Percentiles rank a stretch among this genome's conserved stretches.
Conservation (phyloP, 192 early-diverging fungal genomes). For the Dispira simplex region DNA sequence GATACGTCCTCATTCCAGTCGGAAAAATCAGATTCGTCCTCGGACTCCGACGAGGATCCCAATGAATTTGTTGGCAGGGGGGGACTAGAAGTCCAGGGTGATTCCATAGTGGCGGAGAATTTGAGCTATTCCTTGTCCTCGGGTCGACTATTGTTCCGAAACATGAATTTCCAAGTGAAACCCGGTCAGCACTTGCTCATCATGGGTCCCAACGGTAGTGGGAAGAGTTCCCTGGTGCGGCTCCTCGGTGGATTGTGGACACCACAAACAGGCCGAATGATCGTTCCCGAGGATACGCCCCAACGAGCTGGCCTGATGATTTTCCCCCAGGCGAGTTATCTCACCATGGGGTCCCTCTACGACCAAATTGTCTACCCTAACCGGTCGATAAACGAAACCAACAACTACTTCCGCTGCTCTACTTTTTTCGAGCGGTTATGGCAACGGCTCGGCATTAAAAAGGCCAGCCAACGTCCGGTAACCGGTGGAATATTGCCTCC, state of each 20-base stretch:
- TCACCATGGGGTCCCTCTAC: constrained; percentile 39
- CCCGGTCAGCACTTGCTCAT: constrained; percentile 44
- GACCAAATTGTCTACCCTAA: constrained; percentile 48
- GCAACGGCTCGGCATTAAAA: neutral
- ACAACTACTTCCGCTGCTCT: neutral
- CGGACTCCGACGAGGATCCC: constrained; percentile 7
- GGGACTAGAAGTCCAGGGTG: neutral
- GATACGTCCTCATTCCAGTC: neutral
- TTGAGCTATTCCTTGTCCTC: constrained; percentile 10
- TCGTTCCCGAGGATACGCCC: constrained; percentile 12
- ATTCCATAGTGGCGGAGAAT: neutral
- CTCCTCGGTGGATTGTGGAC: constrained; percentile 64
- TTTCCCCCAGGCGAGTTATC: constrained; percentile 50
- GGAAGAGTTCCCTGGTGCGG: constrained; percentile 72
- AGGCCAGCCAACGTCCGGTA: neutral
- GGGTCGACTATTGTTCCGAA: constrained; percentile 21
- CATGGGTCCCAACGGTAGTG: constrained; percentile 63
- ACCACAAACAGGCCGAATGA: constrained; percentile 30
- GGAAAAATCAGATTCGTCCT: neutral
- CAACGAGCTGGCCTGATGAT: constrained; percentile 35
- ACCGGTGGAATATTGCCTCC: neutral
- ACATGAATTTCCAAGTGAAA: constrained; percentile 29
- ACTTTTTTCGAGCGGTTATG: neutral
- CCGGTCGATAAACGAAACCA: neutral
- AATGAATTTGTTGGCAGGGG: neutral